A percentile compares a stretch with the other conserved stretches of the same genome.
phyloP scores from a whole-genome alignment of 2,329 filamentous ascomycete species.

The Penicillium vulpinum region DNA sequence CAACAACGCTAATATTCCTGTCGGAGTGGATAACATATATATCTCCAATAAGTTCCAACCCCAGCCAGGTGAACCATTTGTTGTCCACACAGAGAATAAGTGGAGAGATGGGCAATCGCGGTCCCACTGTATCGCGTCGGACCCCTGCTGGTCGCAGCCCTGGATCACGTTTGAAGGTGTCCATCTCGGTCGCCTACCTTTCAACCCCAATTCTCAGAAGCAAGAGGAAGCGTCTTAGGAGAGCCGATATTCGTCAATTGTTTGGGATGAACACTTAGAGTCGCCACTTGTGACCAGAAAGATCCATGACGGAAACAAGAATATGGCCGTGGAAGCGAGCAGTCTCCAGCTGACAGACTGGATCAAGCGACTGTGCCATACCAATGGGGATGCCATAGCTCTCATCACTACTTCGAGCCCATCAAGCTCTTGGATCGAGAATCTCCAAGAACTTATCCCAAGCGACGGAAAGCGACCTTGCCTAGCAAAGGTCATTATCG shows the following conservation, averaged over 20 bases:
- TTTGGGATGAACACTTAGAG: conserved; percentile 20
- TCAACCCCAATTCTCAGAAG: conserved; percentile 15
- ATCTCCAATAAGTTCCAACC: conserved; percentile 17
- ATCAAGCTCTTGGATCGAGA: conserved; percentile 5
- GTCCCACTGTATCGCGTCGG: conserved; percentile 19
- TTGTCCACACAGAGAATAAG: conserved; percentile 18
- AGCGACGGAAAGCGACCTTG: conserved; percentile 11
- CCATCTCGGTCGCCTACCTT: conserved; percentile 21
- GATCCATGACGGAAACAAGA: conserved; percentile 2
- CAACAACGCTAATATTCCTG: conserved; percentile 19
- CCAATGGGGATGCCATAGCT: conserved; percentile 13
- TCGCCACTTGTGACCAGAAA: conserved; percentile 10
- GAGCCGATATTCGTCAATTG: conserved; percentile 15
- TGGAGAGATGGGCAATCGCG: conserved; percentile 16
- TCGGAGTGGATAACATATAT: conserved; percentile 21
- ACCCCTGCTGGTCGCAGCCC: conserved; percentile 16
- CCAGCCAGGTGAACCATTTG: conserved; percentile 17
- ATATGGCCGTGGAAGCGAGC: background rate
- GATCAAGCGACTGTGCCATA: conserved; percentile 19
- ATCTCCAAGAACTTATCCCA: background rate
- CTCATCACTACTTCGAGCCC: conserved; percentile 6
- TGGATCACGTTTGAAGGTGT: conserved; percentile 23
- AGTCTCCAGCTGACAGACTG: conserved; percentile 14
- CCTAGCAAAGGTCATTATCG: conserved; percentile 11
- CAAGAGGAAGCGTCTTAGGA: conserved; percentile 1